Evolutionary conservation across 345 rosid genomes (phyloP).

Genomic region (Salix brachista): DNA sequence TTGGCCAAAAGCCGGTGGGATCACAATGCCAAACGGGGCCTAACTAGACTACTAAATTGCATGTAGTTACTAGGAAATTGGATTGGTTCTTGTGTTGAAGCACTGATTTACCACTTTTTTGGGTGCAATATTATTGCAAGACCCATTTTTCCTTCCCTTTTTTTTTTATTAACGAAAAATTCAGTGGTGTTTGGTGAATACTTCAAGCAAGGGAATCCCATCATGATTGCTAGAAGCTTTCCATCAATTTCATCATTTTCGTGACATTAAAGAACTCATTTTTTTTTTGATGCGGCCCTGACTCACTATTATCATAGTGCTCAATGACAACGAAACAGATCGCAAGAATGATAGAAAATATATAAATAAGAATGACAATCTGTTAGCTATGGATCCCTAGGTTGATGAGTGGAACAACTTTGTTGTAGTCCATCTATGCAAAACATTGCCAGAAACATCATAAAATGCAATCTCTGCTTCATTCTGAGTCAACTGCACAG

Average conservation of each 20-base stretch:
- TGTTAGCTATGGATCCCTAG: neutral
- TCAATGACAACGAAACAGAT: neutral
- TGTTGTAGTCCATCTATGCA: conserved; percentile 3
- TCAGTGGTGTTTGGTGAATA: neutral
- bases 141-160: neutral
- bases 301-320: neutral
- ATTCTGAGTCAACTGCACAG: conserved; percentile 8
- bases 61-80: too few species aligned
- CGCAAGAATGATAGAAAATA: neutral
- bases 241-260: neutral
- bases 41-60: too few species aligned
- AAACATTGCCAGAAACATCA: conserved; percentile 19
- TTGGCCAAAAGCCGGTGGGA: too few species aligned
- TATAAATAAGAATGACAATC: neutral
- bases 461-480: conserved; percentile 11
- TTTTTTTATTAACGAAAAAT: neutral
- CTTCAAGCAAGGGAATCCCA: neutral
- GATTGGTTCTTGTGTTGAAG: too few species aligned
- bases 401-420: conserved; percentile 6
- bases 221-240: neutral
- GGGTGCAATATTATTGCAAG: too few species aligned
- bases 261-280: neutral
- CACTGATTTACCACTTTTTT: too few species aligned
- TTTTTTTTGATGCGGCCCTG: neutral
- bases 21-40: too few species aligned